A percentile compares a stretch with the other conserved stretches of the same genome.
Conservation (phyloP, 495 filamentous ascomycete genomes). For the Tetracladium setigerum region DNA sequence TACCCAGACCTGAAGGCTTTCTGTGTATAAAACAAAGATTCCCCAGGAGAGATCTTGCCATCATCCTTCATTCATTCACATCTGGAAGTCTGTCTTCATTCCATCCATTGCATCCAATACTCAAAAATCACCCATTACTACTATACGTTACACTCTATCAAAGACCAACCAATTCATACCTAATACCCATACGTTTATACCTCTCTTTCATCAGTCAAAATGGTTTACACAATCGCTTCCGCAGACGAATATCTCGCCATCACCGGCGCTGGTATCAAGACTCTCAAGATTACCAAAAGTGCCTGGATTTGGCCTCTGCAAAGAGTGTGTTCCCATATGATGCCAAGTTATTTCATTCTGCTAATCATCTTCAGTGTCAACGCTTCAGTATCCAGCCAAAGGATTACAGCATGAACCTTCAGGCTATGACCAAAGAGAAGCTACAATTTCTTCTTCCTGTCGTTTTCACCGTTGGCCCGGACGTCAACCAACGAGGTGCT, state of each 20-base stretch:
- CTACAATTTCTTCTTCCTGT: slow-evolving; percentile 70
- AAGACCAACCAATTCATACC: not conserved
- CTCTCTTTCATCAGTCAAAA: slow-evolving; percentile 6
- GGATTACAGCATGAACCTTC: slow-evolving; percentile 66
- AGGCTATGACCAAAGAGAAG: slow-evolving; percentile 82
- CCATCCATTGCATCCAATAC: not conserved
- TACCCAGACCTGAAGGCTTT: too few relatives aligned
- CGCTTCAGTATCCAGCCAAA: slow-evolving; percentile 61
- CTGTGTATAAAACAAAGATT: not conserved
- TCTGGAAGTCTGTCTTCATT: too few relatives aligned
- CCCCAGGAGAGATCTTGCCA: too few relatives aligned
- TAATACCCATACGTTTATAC: not conserved
- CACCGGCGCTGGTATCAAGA: slow-evolving; percentile 65
- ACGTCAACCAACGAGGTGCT: slow-evolving; percentile 47
- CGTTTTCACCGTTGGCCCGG: slow-evolving; percentile 79
- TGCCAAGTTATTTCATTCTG: not conserved
- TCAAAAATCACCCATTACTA: not conserved
- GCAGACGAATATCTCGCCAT: slow-evolving; percentile 63
- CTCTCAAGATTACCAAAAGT: slow-evolving; percentile 66
- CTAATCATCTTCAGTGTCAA: slow-evolving; percentile 19
- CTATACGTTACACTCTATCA: not conserved
- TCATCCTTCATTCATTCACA: not conserved
- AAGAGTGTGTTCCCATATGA: slow-evolving; percentile 24
- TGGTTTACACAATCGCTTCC: slow-evolving; percentile 16
- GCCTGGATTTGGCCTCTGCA: slow-evolving; percentile 62